phyloP scores from a whole-genome alignment of 768 basidiomycete genomes.

The Phaeotremella fagi region DNA sequence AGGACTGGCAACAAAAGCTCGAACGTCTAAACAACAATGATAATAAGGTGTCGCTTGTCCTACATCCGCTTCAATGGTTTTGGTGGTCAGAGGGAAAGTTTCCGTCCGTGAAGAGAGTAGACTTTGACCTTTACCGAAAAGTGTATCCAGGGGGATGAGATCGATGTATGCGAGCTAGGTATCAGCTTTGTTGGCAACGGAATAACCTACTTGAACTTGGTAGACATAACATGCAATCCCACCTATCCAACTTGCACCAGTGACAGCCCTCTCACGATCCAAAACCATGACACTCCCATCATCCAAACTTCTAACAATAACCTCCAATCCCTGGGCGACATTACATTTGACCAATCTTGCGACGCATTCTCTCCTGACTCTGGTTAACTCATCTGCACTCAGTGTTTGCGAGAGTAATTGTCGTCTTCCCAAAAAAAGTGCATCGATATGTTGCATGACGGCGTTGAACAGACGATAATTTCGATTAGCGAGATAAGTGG shows the following conservation, averaged over 20 bases:
- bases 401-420: constrained; percentile 84
- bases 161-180: constrained; percentile 45
- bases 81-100: too few relatives aligned
- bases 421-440: constrained; percentile 81
- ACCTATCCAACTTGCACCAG: constrained; percentile 25
- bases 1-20: constrained; percentile 84
- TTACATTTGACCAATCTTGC: constrained; percentile 81
- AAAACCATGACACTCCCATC: constrained; percentile 85
- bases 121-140: constrained; percentile 17
- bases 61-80: too few relatives aligned
- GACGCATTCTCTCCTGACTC: constrained; percentile 80
- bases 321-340: constrained; percentile 82
- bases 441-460: constrained; percentile 84
- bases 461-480: constrained; percentile 84
- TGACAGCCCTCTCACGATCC: constrained; percentile 69
- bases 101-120: constrained; percentile 5
- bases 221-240: constrained; percentile 60
- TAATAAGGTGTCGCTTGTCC: constrained; percentile 71
- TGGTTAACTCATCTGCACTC: constrained; percentile 76
- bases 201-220: constrained; percentile 53
- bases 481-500: constrained; percentile 78
- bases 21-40: constrained; percentile 83
- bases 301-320: constrained; percentile 91
- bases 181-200: not conserved
- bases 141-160: constrained; percentile 36